phyloP scores from a whole-genome alignment of 2,329 filamentous ascomycete genomes.

The Hyphodiscus sp. region DNA sequence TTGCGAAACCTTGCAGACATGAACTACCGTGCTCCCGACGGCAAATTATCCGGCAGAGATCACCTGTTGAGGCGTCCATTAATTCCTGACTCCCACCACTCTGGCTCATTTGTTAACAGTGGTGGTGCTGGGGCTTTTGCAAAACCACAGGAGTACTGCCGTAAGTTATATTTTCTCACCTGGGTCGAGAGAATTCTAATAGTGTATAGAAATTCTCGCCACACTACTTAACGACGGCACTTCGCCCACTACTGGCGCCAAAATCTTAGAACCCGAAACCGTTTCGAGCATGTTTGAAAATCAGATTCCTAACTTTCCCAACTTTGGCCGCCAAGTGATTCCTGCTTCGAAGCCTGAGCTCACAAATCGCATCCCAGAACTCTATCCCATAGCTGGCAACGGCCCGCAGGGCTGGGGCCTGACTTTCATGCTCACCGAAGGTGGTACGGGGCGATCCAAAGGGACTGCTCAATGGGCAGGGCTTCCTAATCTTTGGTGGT shows the following conservation, averaged over 20 bases:
- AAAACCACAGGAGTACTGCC: slow-evolving; percentile 49
- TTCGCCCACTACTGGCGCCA: slow-evolving; percentile 46
- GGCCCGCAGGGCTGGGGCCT: slow-evolving; percentile 59
- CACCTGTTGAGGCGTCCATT: slow-evolving; percentile 10
- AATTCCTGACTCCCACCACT: not conserved
- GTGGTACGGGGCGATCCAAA: slow-evolving; percentile 44
- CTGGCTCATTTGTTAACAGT: slow-evolving; percentile 41
- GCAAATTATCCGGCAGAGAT: slow-evolving; percentile 19
- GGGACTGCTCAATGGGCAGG: slow-evolving; percentile 52
- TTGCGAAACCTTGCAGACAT: slow-evolving; percentile 44
- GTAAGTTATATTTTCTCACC: slow-evolving; percentile 1
- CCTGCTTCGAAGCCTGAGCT: slow-evolving; percentile 42
- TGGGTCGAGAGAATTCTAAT: not conserved
- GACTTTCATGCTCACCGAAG: slow-evolving; percentile 44
- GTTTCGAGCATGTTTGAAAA: slow-evolving; percentile 60
- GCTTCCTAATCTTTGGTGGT: slow-evolving; percentile 55
- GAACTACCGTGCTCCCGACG: slow-evolving; percentile 41
- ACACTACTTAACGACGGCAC: slow-evolving; percentile 58
- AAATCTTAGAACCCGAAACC: slow-evolving; percentile 48
- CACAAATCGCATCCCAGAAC: slow-evolving; percentile 40
- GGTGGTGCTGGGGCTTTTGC: slow-evolving; percentile 58
- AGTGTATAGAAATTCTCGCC: slow-evolving; percentile 43
- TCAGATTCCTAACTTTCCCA: slow-evolving; percentile 40
- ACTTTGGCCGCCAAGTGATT: slow-evolving; percentile 22
- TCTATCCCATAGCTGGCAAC: slow-evolving; percentile 38